Conservation (phyloP, 805 yeast genomes). For the Geotrichum ghanense region DNA sequence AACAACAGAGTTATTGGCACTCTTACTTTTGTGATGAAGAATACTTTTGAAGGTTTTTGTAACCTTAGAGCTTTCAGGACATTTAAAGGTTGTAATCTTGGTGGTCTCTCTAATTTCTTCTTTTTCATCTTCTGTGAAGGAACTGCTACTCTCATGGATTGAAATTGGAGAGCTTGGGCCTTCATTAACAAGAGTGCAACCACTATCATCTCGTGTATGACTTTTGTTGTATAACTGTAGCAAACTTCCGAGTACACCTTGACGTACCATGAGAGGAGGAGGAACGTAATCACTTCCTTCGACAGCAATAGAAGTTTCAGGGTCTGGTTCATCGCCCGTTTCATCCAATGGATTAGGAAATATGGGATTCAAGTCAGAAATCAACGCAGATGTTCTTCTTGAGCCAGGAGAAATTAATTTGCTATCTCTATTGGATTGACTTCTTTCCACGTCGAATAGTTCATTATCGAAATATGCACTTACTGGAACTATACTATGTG, state of each 20-base stretch:
- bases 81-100: background rate
- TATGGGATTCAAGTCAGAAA: too few species aligned
- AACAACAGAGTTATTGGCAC: slow-evolving; percentile 15
- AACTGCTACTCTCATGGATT: slow-evolving; percentile 3
- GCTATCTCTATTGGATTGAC: too few species aligned
- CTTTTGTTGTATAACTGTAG: slow-evolving; percentile 43
- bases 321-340: slow-evolving; percentile 4
- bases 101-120: background rate
- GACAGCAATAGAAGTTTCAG: slow-evolving; percentile 5
- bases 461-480: background rate
- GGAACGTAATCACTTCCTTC: slow-evolving; percentile 36
- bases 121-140: slow-evolving; percentile 5
- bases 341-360: too few species aligned
- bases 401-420: too few species aligned
- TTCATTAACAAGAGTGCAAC: slow-evolving; percentile 10
- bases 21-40: slow-evolving; percentile 17
- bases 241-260: slow-evolving; percentile 77
- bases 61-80: background rate
- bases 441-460: background rate
- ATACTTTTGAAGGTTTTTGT: slow-evolving; percentile 18
- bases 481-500: background rate
- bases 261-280: slow-evolving; percentile 58
- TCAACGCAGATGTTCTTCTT: too few species aligned
- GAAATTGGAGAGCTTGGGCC: slow-evolving; percentile 9
- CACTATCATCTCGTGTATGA: background rate